Conservation (phyloP, 495 filamentous ascomycete genomes). For the Pseudevernia furfuracea region DNA sequence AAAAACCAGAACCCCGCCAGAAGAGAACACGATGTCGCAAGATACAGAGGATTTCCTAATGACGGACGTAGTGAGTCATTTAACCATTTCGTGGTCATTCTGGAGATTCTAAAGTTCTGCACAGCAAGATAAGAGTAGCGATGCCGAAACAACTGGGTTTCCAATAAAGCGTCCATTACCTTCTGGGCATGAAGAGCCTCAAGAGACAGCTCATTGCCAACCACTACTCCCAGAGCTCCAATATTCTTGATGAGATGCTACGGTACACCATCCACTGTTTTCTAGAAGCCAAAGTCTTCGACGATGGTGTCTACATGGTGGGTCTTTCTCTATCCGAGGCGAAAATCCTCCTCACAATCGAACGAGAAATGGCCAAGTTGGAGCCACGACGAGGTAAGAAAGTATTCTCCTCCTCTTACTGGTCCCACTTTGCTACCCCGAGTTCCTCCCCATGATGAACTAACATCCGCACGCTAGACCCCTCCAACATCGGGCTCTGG, state of each 20-base stretch:
- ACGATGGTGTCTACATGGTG: not conserved
- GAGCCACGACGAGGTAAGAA: constrained; percentile 1
- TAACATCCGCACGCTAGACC: not conserved
- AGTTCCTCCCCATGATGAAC: not conserved
- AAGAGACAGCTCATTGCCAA: constrained; percentile 1
- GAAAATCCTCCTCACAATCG: not conserved
- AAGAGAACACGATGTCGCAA: too few relatives aligned
- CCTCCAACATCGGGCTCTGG: not conserved
- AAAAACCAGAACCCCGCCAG: too few relatives aligned
- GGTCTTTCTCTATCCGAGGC: not conserved
- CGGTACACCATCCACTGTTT: not conserved
- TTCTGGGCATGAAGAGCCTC: too few relatives aligned
- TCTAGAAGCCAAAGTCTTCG: not conserved
- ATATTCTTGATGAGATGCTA: not conserved
- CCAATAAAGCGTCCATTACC: too few relatives aligned
- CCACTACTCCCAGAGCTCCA: not conserved
- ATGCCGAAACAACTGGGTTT: too few relatives aligned
- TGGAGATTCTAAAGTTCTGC: too few relatives aligned
- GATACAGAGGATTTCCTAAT: too few relatives aligned
- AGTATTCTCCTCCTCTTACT: not conserved
- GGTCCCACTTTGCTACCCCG: not conserved
- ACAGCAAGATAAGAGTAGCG: too few relatives aligned
- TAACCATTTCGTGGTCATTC: too few relatives aligned
- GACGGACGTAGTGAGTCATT: too few relatives aligned
- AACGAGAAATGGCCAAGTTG: not conserved